A percentile compares a stretch with the other conserved stretches of the same genome.
phyloP scores from a whole-genome alignment of 108 stramenopile genomes.

The Asterionellopsis glacialis region DNA sequence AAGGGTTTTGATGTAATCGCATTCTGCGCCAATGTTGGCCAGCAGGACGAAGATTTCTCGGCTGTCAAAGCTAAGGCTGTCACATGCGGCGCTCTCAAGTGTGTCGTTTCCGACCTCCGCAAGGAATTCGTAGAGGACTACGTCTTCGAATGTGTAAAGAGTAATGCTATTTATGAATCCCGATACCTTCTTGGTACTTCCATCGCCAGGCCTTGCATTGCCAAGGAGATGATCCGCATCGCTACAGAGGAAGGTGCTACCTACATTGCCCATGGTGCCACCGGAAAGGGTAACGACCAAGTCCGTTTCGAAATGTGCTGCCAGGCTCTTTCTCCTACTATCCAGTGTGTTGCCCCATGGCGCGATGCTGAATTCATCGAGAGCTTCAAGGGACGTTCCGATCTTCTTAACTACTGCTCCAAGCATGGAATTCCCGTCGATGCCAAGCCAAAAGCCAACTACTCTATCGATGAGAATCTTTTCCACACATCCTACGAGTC shows the following conservation, averaged over 20 bases:
- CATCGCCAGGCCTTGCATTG: conserved; percentile 97
- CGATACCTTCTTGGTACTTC: conserved; percentile 92
- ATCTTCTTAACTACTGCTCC: conserved; percentile 94
- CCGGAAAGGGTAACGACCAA: conserved; percentile 99
- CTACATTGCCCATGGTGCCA: conserved; percentile 96
- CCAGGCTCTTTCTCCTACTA: conserved; percentile 92
- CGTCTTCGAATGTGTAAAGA: conserved; percentile 93
- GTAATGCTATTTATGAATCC: conserved; percentile 94
- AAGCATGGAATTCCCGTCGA: conserved; percentile 96
- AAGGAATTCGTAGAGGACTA: conserved; percentile 94
- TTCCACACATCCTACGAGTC: conserved; percentile 98
- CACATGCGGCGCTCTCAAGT: conserved; percentile 82
- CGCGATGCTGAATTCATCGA: conserved; percentile 94
- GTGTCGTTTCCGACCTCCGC: conserved; percentile 92
- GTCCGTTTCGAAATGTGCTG: conserved; percentile 99
- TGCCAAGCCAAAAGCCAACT: conserved; percentile 93
- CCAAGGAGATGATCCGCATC: conserved; percentile 98
- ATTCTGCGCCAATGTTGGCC: conserved; percentile 95
- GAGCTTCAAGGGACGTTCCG: conserved; percentile 90
- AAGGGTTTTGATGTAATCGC: conserved; percentile 98
- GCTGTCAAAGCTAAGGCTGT: conserved; percentile 87
- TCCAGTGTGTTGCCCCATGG: conserved; percentile 97
- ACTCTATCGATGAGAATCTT: conserved; percentile 98
- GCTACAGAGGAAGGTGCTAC: conserved; percentile 87
- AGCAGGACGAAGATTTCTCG: conserved; percentile 82